Evolutionary conservation across 352 stramenopile species (phyloP), one percentile per base, ranked within the genome.

Genomic region (Saprolegnia parasitica): DNA sequence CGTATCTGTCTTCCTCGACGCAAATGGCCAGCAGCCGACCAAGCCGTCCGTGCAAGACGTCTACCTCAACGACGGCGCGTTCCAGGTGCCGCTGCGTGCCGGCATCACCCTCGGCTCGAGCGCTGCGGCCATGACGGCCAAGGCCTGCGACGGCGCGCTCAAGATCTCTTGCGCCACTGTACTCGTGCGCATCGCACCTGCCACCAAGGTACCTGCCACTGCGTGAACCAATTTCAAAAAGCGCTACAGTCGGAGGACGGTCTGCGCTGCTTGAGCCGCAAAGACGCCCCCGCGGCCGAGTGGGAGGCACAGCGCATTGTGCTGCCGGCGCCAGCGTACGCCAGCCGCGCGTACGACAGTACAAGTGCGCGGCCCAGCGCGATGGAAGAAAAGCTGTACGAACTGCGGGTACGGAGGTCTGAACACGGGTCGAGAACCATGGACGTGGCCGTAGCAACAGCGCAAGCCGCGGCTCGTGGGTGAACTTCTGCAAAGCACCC

Each of bases 81-180:
- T 94, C 65, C 89, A 97, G 74, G 56, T 96, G 9, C 86, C 88
- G 11, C 24, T 97, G 2, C 78, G 85, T 68, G 71, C 79, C 13
- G 82, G 78, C 11, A 66, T 83, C 4, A 71, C 70, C 24, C 45
- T 88, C 45, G 74, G 73, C 5, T 74, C 80, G 74, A 18, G 67
- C 16, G 71, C 72, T 6, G 74, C 62, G 16, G 67, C 77, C 21
- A 49, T 91, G 23, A 81, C 78, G 0, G 54, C 65, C 0, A 79
- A 71, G 32, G 72, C 71, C 4, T 75, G 83, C 16, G 77, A 80
- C 0, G 47, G 49, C 1, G 81, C 78, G n/a, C 73, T 77, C 35
- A 76, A 76, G 60, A 67, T 96, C 16, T 84, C 88, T 9, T 96
- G 90, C 67, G 81, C 86, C 8, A 96, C 87, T 2, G 20, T 97